A percentile compares a stretch with the other conserved stretches of the same genome.
Conservation (phyloP, 2,329 filamentous ascomycete species). For the Biscogniauxia mediterranea region DNA sequence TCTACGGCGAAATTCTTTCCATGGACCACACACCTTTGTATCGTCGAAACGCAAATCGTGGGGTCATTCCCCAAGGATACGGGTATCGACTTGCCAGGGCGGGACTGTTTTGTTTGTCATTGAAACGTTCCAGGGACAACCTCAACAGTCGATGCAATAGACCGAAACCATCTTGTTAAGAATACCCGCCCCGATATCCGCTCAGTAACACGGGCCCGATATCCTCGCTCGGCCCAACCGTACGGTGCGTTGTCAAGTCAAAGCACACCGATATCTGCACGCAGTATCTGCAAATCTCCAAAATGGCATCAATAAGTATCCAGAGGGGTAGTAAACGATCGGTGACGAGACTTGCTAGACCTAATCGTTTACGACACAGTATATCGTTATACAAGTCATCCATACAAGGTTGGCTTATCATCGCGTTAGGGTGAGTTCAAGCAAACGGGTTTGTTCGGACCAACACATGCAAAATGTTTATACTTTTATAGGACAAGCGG, state of each 20-base stretch:
- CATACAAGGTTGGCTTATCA: neutral
- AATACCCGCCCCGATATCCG: neutral
- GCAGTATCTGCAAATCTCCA: neutral
- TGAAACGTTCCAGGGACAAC: too few relatives aligned
- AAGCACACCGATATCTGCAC: neutral
- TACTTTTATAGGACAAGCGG: neutral
- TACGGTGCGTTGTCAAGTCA: neutral
- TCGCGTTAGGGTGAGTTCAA: neutral
- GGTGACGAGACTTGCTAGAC: neutral
- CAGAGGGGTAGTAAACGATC: neutral
- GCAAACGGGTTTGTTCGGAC: neutral
- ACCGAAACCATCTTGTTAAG: too few relatives aligned
- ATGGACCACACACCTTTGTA: conserved; percentile 1
- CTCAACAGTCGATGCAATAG: too few relatives aligned
- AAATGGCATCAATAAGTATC: neutral
- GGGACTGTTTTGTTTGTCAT: too few relatives aligned
- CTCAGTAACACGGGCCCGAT: neutral
- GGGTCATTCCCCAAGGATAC: neutral
- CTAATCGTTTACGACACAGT: neutral
- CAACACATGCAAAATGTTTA: too few relatives aligned
- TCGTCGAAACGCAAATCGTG: neutral
- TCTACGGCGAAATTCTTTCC: conserved; percentile 3
- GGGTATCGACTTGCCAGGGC: neutral
- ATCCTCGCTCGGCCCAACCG: neutral
- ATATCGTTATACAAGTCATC: neutral